phyloP scores from a whole-genome alignment of 2,329 filamentous ascomycete genomes.

The Aspergillus ruber region DNA sequence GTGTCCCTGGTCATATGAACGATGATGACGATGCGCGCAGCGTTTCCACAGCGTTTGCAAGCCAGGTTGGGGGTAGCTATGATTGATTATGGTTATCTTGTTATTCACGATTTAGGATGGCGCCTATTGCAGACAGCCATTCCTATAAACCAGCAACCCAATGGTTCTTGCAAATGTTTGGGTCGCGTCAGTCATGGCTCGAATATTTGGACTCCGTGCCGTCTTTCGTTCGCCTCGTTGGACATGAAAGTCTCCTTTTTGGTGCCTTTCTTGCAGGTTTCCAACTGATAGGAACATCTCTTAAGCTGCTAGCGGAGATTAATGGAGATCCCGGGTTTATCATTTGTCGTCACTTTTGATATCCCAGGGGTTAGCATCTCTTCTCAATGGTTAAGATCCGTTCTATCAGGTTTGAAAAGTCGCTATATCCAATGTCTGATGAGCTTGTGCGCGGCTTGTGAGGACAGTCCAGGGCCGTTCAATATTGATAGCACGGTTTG shows the following conservation, averaged over 20 bases:
- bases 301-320: background rate
- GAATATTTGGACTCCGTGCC: conserved; percentile 9
- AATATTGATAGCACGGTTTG: too few species aligned
- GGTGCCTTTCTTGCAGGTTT: conserved; percentile 7
- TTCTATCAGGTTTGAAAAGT: conserved; percentile 2
- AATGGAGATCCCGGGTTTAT: background rate
- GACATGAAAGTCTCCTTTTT: conserved; percentile 7
- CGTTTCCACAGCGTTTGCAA: conserved; percentile 92
- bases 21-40: conserved; percentile 93
- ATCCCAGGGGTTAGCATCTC: background rate
- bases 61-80: conserved; percentile 70
- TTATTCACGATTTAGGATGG: conserved; percentile 8
- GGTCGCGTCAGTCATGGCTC: conserved; percentile 9
- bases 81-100: conserved; percentile 42
- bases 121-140: conserved; percentile 7
- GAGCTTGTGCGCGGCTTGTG: background rate
- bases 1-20: conserved; percentile 34
- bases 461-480: background rate
- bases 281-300: conserved; percentile 4
- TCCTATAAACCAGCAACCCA: conserved; percentile 6
- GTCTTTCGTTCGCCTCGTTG: conserved; percentile 6
- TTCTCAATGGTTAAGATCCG: background rate
- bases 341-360: background rate
- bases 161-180: conserved; percentile 7
- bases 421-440: conserved; percentile 1